phyloP scores from a whole-genome alignment of 1,284 basidiomycete genomes.

The Tylopilus sp. region DNA sequence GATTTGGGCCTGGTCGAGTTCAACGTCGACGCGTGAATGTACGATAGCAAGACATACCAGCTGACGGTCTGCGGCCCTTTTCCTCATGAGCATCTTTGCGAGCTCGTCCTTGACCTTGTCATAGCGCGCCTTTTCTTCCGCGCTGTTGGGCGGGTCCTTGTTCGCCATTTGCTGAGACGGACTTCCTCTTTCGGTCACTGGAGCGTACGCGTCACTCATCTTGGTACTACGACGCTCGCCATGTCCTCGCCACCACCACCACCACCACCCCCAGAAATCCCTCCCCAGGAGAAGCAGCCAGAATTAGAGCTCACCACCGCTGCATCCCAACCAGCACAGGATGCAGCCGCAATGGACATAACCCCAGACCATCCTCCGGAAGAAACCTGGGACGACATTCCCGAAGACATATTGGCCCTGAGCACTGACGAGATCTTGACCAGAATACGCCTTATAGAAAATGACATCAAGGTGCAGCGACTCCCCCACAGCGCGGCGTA shows the following conservation, averaged over 20 bases:
- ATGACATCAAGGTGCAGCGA: conserved; percentile 82
- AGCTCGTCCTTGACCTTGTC: conserved; percentile 70
- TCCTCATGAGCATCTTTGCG: conserved; percentile 63
- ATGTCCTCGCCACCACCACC: conserved; percentile 71
- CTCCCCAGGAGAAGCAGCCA: conserved; percentile 43
- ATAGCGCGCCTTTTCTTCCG: conserved; percentile 65
- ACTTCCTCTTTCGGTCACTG: no score
- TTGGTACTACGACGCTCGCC: conserved; percentile 20
- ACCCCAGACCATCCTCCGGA: conserved; percentile 64
- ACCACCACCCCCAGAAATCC: conserved; percentile 48
- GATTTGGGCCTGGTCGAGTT: conserved; percentile 51
- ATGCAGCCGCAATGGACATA: conserved; percentile 62
- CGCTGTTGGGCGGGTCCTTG: conserved; percentile 37
- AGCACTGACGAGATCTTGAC: conserved; percentile 82
- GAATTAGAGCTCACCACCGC: conserved; percentile 35
- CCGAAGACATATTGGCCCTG: conserved; percentile 71
- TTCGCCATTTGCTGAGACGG: conserved; percentile 32
- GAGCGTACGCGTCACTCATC: conserved; percentile 37
- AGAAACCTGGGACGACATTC: conserved; percentile 81
- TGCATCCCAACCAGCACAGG: conserved; percentile 30
- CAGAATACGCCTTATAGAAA: conserved; percentile 87
- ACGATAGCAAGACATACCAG: conserved; percentile 46
- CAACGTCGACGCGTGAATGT: neutral
- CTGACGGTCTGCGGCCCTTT: conserved; percentile 66
- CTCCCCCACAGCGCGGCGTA: neutral